These are phyloP conservation scores for Eimeria praecox DNA, from an alignment of 169 alveolate species.

Conservation along the genomic window DNA sequence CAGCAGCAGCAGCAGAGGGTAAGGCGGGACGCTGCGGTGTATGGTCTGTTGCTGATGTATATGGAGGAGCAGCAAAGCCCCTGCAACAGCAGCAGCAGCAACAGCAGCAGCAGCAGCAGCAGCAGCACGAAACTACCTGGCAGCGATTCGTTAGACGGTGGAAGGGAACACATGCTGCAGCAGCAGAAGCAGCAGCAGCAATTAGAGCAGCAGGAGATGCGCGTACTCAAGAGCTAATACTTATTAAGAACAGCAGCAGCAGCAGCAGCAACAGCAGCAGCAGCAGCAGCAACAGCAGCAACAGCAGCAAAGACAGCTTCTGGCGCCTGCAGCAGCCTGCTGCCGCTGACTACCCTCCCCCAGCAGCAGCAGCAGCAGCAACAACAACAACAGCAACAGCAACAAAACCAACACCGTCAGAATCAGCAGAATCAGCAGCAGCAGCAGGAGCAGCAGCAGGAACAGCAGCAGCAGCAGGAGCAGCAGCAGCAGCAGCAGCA, in stretches of 20 bases:
- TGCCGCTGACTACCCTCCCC: not conserved
- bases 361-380: not conserved
- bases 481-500: not conserved
- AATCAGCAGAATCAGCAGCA: not conserved
- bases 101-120: constrained; percentile 27
- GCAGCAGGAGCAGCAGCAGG: constrained; percentile 1
- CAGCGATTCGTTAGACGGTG: constrained; percentile 15
- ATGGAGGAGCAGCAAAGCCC: not conserved
- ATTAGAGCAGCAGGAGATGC: constrained; percentile 44
- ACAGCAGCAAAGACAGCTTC: constrained; percentile 27
- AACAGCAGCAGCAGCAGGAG: constrained; percentile 19
- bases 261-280: not conserved
- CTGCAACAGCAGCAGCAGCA: too few species aligned
- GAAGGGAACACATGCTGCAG: constrained; percentile 22
- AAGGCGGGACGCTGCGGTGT: constrained; percentile 31
- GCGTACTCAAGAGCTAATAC: constrained; percentile 29
- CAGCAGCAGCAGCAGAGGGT: constrained; percentile 37
- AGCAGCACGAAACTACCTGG: not conserved
- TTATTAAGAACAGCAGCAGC: not conserved
- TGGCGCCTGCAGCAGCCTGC: constrained; percentile 30
- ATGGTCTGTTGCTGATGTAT: constrained; percentile 19
- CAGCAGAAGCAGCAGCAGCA: constrained; percentile 63
- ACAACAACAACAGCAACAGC: not conserved
- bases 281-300: too few species aligned
- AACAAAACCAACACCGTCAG: not conserved